Percentiles rank a stretch among this genome's conserved stretches.
Conservation (phyloP, 164 flowering plant genomes). For the Piper betle region DNA sequence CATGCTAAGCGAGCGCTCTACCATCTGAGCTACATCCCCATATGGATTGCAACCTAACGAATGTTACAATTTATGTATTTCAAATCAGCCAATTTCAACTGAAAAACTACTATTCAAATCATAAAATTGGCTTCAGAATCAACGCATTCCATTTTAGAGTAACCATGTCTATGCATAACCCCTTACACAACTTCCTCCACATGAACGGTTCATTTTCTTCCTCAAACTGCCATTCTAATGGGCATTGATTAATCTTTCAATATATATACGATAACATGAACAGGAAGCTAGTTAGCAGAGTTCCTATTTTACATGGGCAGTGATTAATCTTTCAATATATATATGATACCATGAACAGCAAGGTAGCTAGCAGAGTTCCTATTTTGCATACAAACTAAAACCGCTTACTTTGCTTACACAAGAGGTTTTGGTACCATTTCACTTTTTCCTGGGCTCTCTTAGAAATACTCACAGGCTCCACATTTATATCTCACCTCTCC, state of each 20-base stretch:
- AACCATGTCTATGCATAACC: not conserved
- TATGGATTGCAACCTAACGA: not conserved
- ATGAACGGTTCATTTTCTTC: not conserved
- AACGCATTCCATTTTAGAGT: not conserved
- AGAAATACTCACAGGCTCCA: not conserved
- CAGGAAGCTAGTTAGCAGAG: not conserved
- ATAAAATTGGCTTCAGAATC: not conserved
- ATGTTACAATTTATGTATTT: too few relatives aligned
- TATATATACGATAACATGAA: not conserved
- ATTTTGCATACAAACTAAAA: not conserved
- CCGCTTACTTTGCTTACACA: not conserved
- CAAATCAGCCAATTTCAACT: too few relatives aligned
- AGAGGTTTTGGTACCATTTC: not conserved
- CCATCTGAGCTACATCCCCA: conserved; percentile 15
- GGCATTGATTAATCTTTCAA: not conserved
- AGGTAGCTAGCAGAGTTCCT: not conserved
- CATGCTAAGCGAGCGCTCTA: conserved; percentile 99
- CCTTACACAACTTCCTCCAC: not conserved
- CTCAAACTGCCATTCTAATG: not conserved
- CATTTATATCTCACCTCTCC: not conserved
- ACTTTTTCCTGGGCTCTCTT: not conserved
- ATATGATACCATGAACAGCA: not conserved
- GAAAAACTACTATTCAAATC: too few relatives aligned
- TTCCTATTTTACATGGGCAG: not conserved
- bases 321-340: too few relatives aligned